Base-by-base conservation (phyloP, 805 yeast genomes). In the Torulaspora delbrueckii region DNA sequence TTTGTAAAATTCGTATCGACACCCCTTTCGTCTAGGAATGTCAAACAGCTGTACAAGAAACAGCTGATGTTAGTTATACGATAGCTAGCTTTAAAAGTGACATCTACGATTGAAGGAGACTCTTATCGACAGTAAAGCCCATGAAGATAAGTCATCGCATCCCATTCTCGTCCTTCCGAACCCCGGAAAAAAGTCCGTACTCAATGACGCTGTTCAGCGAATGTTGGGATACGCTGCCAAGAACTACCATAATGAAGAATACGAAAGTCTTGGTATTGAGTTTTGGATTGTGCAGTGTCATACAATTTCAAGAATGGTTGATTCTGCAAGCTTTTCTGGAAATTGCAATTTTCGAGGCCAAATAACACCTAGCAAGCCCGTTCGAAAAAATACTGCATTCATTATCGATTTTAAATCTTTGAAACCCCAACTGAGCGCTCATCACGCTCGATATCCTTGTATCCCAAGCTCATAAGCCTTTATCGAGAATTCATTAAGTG, bases 121-220 rank as follows among this genome's bases (percentile, higher is more conserved):
- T 27, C 31, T 19, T 27, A 27, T 27, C 31, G 31, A 13, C 14
- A 12, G 5, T 12, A 27, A 27, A 27, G 31, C 2, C 7, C 31
- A 27, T 12, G 13, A 10, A 10, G 31, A 31, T 16, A 31, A 14
- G 19, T 31, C 34, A 31, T 31, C 34, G 13, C 34, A 31, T 31
- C 34, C 34, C 34, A 18, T 31, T 31, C 14, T 8, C 22, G 34
- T 31, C 34, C 40, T 28, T 37, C 13, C 32, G 34, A 13, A 26
- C 40, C 40, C 40, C 40, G 40, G 32, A 26, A 13, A 26, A 25
- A 12, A 10, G 22, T 19, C 30, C 40, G 40, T 37, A 8, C 40
- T 4, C 8, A 26, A 28, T 26, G 40, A 37, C 18, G n/a, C 31
- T 25, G 12, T 14, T 31, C 19, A 3, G 5, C 9, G 10, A 14